Evolutionary conservation across 495 filamentous ascomycete genomes (phyloP), one percentile per base, ranked within the genome.

Genomic region (Penicillium antarcticum): DNA sequence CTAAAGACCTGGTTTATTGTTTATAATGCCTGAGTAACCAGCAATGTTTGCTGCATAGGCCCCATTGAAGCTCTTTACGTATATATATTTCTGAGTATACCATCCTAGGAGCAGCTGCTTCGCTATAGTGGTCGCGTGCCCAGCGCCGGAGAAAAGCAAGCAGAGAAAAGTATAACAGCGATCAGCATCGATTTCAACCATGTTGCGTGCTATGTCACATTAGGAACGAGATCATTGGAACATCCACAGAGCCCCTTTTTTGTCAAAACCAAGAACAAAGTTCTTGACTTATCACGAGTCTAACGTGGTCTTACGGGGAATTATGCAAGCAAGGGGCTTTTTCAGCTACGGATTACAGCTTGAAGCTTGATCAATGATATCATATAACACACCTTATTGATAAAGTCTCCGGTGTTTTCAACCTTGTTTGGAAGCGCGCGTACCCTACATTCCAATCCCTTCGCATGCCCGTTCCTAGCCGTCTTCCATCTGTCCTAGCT

Each of bases 361-460:
- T 18, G 37, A 38, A 49, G 29, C 29, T 49, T 42, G 40, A 23
- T 32, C 12, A 12, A 29, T 49, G 47, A 49, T 49, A 41, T 49
- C 37, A 49, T 49, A 49, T 37, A 29, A 16, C 18, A 49, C 38
- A 40, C 5, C 32, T 37, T 41, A 42, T 26, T 18, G 46, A 39
- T 16, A 19, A 49, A 42, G 26, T 49, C 38, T 18, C 47, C 47
- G 47, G 31, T 12, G 9, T 34, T 19, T 42, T 13, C 19, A 42
- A 19, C 47, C 47, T 39, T n/a, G 41, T 42, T 14, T 42, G 18
- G 18, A 13, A 33, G 34, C 35, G 38, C 40, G 35, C 31, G 18
- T 18, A 26, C n/a, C 35, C 23, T 40, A 44, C 50, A 52, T 52
- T 52, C 50, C 50, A 45, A 39, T 45, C 41, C 50, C 50, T 52